Base-by-base conservation (phyloP, 139 green algal species). In the Chlamydomonas eustigma region DNA sequence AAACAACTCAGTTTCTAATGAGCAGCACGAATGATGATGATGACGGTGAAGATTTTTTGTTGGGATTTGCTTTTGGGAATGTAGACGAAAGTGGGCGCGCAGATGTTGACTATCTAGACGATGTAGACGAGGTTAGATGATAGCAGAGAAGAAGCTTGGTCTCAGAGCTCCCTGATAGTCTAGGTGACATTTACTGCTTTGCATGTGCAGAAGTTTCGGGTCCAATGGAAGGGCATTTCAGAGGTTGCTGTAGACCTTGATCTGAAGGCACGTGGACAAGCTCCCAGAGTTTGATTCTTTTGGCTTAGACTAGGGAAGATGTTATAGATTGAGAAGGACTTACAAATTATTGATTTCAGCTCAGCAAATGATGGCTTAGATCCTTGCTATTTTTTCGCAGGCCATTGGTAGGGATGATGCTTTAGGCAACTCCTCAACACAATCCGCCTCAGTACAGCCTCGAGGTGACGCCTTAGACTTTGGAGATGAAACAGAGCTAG, bases 11-110 rank as follows among this genome's bases (percentile, higher is more conserved):
- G n/a, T n/a, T n/a, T n/a, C n/a, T n/a, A n/a, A n/a, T n/a, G n/a
- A n/a, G n/a, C n/a, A n/a, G n/a, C n/a, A n/a, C n/a, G n/a, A 72
- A 34, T 34, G 65, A 72, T 39, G 32, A 31, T 6, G 65, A 72
- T 12, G 4, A 8, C 33, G 65, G 65, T 6, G 65, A 39, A 39
- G 44, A 39, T 12, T 39, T 72, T 6, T 34, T 72, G 31, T 12
- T 44, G 4, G 65, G 65, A 4, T 72, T 72, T 24, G 65, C 34
- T 12, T 72, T 72, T 39, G 65, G 65, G 33, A 72, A 72, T 44
- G 65, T 72, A 4, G 65, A 72, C 31, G 34, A 8, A 4, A 39
- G 28, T 6, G 65, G 65, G 22, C 39, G 44, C 8, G 65, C 65
- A 31, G 65, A 72, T 6, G 3, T 44, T 6, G 65, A 72, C 31